A percentile compares a stretch with the other conserved stretches of the same genome.
Conservation (phyloP, 2,329 filamentous ascomycete genomes). For the Microcyclospora pomicola region DNA sequence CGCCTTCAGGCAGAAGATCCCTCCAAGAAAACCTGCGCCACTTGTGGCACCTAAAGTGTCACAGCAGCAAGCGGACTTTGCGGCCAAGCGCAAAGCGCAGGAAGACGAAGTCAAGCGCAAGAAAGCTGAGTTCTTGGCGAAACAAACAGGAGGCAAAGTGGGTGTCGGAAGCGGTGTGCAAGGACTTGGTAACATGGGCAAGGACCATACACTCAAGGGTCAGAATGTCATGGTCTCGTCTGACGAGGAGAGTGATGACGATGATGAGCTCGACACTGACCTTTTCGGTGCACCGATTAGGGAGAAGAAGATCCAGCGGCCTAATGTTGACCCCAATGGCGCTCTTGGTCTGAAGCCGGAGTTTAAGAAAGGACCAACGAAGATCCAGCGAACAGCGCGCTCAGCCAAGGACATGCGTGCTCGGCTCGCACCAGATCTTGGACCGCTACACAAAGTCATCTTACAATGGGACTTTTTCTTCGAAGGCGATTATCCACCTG, state of each 20-base stretch:
- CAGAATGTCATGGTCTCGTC: constrained; percentile 83
- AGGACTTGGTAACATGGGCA: constrained; percentile 58
- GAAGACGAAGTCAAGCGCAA: constrained; percentile 64
- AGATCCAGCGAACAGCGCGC: constrained; percentile 66
- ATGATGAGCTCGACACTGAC: constrained; percentile 48
- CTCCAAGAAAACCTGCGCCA: constrained; percentile 12
- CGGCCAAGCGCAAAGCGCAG: constrained; percentile 52
- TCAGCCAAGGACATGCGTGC: constrained; percentile 90
- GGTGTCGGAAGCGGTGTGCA: constrained; percentile 68
- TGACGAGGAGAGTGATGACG: constrained; percentile 45
- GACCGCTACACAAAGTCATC: constrained; percentile 69
- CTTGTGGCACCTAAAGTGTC: constrained; percentile 13
- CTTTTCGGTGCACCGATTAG: constrained; percentile 42
- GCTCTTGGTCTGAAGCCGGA: constrained; percentile 24
- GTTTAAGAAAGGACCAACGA: constrained; percentile 57
- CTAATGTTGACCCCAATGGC: constrained; percentile 18
- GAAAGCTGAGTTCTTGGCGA: constrained; percentile 10
- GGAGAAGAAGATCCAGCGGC: constrained; percentile 25
- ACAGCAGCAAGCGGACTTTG: constrained; percentile 39
- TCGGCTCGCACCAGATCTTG: constrained; percentile 77
- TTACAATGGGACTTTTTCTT: constrained; percentile 94
- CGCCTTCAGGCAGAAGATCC: constrained; percentile 18
- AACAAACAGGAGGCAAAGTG: constrained; percentile 17
- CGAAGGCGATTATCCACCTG: constrained; percentile 69
- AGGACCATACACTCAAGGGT: constrained; percentile 60